phyloP scores from a whole-genome alignment of 768 basidiomycete species.

The Exsudoporus frostii region DNA sequence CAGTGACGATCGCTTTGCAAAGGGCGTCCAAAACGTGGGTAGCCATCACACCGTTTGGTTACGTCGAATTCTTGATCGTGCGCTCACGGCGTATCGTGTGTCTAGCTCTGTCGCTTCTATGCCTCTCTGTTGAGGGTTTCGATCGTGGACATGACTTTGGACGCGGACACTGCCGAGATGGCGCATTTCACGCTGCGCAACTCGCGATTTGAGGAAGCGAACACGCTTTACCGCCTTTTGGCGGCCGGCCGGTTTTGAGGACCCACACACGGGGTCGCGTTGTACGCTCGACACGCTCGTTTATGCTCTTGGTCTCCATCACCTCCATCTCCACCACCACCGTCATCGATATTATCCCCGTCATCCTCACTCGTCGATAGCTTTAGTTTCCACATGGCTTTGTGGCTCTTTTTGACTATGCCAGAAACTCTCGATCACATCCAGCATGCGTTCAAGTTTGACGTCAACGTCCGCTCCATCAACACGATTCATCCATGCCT shows the following conservation, averaged over 20 bases:
- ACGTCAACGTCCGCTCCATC: neutral
- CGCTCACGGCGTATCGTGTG: neutral
- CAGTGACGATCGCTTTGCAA: slow-evolving; percentile 71
- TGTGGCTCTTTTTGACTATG: slow-evolving; percentile 14
- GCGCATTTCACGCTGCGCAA: slow-evolving; percentile 70
- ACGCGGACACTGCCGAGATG: slow-evolving; percentile 74
- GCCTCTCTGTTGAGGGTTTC: slow-evolving; percentile 61
- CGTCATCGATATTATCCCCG: neutral
- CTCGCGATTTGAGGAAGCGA: slow-evolving; percentile 75
- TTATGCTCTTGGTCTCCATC: neutral
- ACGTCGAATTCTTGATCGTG: neutral
- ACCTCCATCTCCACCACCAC: neutral
- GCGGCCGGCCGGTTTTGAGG: slow-evolving; percentile 39
- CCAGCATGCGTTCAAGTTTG: slow-evolving; percentile 1
- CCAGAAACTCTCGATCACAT: slow-evolving; percentile 7
- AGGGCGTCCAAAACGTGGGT: slow-evolving; percentile 69
- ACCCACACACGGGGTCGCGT: neutral
- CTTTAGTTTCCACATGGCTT: slow-evolving; percentile 5
- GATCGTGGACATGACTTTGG: slow-evolving; percentile 61
- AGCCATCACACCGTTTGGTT: neutral
- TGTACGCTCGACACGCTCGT: neutral
- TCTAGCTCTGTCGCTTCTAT: slow-evolving; percentile 75
- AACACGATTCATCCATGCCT: neutral
- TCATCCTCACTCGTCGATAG: neutral
- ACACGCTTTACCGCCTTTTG: slow-evolving; percentile 63